A percentile compares a stretch with the other conserved stretches of the same genome.
phyloP scores from a whole-genome alignment of 2,329 filamentous ascomycete genomes.

The Pseudopithomyces chartarum region DNA sequence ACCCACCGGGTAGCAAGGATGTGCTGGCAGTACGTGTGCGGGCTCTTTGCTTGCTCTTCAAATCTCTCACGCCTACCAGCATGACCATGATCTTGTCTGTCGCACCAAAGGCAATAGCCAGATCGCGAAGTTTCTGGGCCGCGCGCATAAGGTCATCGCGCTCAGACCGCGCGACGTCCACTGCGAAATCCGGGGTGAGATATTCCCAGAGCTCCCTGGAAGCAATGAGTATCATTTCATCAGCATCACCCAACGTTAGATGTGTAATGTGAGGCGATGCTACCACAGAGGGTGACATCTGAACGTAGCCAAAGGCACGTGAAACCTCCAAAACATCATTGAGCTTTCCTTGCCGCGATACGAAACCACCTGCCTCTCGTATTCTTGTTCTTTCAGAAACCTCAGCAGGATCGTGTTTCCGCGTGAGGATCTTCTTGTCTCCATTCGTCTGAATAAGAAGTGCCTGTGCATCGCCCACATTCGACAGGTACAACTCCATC shows the following conservation, averaged over 20 bases:
- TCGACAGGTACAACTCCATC: constrained; percentile 90
- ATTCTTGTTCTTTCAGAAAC: constrained; percentile 83
- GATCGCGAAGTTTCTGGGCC: constrained; percentile 89
- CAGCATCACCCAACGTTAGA: constrained; percentile 79
- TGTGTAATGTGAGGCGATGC: constrained; percentile 85
- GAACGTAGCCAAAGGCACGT: constrained; percentile 91
- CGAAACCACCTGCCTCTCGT: constrained; percentile 91
- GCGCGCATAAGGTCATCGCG: constrained; percentile 91
- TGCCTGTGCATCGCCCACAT: constrained; percentile 95
- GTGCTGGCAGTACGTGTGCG: constrained; percentile 79
- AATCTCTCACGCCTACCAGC: constrained; percentile 90
- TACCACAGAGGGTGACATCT: constrained; percentile 89
- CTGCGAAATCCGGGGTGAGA: constrained; percentile 83
- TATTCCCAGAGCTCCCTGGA: constrained; percentile 96
- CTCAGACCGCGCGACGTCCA: constrained; percentile 88
- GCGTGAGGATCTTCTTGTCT: constrained; percentile 79
- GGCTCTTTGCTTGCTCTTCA: constrained; percentile 83
- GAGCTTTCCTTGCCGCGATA: constrained; percentile 89
- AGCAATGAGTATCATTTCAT: constrained; percentile 91
- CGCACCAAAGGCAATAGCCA: constrained; percentile 94
- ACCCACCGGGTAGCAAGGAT: constrained; percentile 78
- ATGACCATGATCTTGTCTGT: constrained; percentile 98
- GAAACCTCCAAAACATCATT: constrained; percentile 93
- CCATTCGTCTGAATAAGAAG: constrained; percentile 91
- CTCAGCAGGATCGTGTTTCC: constrained; percentile 92